A percentile compares a stretch with the other conserved stretches of the same genome.
Evolutionary conservation across 192 early-diverging fungal species (phyloP).

Genomic region (Tieghemiomyces parasiticus): DNA sequence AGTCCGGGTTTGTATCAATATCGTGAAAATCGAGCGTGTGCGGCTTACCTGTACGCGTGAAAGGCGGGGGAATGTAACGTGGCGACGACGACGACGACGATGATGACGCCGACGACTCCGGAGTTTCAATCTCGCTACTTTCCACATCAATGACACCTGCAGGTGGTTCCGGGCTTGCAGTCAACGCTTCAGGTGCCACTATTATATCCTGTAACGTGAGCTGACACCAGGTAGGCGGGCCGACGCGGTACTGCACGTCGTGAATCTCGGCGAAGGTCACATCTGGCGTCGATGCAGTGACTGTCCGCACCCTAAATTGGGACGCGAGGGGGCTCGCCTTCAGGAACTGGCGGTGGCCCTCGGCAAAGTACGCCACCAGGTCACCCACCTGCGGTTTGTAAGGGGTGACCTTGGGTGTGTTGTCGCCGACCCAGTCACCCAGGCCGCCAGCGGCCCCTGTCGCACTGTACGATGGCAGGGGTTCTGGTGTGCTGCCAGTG

Average conservation of each 20-base stretch:
- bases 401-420: constrained; percentile 25
- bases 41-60: constrained; percentile 14
- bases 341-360: constrained; percentile 45
- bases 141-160: constrained; percentile 26
- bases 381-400: constrained; percentile 50
- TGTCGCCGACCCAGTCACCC: constrained; percentile 35
- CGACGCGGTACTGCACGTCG: constrained; percentile 41
- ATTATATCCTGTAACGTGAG: constrained; percentile 26
- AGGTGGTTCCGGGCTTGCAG: background rate
- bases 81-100: background rate
- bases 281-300: constrained; percentile 12
- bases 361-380: constrained; percentile 32
- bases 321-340: constrained; percentile 18
- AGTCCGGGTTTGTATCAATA: constrained; percentile 50
- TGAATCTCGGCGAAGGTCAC: constrained; percentile 42
- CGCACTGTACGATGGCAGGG: no score
- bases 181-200: background rate
- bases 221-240: constrained; percentile 51
- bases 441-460: constrained; percentile 13
- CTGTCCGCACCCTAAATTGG: no score
- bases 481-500: no score
- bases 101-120: constrained; percentile 11
- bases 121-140: constrained; percentile 24
- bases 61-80: background rate
- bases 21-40: constrained; percentile 53